Conservation (phyloP, 139 green algal species). For the Chlamydomonas sphaeroides region DNA sequence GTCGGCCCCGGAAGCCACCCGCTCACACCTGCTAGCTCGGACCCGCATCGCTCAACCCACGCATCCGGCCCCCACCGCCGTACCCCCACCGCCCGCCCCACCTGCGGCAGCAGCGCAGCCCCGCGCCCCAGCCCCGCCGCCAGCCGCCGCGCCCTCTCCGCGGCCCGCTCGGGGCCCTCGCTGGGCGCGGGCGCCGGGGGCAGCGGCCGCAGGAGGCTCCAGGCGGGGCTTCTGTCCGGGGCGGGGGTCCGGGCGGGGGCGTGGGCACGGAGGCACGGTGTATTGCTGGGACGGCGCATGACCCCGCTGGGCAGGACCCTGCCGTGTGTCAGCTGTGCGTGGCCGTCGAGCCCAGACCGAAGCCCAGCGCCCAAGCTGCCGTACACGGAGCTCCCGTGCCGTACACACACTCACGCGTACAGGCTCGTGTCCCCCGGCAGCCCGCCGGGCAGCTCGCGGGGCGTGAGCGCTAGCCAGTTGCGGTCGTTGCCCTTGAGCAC, state of each 20-base stretch:
- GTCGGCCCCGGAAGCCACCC: too few species aligned
- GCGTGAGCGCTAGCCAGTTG: conserved; percentile 17
- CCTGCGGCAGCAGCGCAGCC: neutral
- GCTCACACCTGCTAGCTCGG: too few species aligned
- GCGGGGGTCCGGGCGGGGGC: neutral
- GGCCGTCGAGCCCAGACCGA: neutral
- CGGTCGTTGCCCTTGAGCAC: neutral
- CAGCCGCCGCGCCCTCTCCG: neutral
- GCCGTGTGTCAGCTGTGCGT: neutral
- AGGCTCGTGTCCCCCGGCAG: conserved; percentile 35
- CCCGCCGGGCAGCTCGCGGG: conserved; percentile 19
- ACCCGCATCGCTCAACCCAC: too few species aligned
- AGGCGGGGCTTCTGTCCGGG: neutral
- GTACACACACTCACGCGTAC: neutral
- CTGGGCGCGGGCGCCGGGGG: neutral
- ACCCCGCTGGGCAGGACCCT: neutral
- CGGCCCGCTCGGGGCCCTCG: neutral
- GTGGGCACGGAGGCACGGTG: neutral
- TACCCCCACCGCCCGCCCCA: neutral
- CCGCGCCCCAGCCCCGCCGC: neutral
- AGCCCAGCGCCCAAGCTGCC: neutral
- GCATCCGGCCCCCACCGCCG: neutral
- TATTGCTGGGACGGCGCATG: neutral
- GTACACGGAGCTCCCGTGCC: neutral
- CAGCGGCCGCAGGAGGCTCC: conserved; percentile 36